These are phyloP conservation scores for Puccinia polysora DNA, from an alignment of 1,284 basidiomycete genomes.

Conservation along the genomic window DNA sequence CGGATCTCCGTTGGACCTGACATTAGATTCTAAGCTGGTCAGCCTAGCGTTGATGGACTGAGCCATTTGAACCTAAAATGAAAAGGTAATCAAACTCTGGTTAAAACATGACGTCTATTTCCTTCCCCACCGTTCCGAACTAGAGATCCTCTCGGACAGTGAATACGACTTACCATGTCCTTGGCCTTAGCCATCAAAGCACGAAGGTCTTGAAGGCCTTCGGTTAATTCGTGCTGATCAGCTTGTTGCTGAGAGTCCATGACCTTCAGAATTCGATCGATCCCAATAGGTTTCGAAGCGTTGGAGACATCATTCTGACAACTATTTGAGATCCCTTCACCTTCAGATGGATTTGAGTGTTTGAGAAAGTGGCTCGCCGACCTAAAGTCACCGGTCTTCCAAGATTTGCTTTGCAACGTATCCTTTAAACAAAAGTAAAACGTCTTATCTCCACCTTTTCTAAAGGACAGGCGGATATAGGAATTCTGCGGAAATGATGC, in stretches of 20 bases:
- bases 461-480: conserved; percentile 66
- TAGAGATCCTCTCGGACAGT: too few relatives aligned
- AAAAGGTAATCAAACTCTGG: too few relatives aligned
- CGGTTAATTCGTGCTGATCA: conserved; percentile 47
- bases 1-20: conserved; percentile 56
- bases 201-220: conserved; percentile 81
- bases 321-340: conserved; percentile 16
- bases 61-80: conserved; percentile 65
- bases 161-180: conserved; percentile 80
- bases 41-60: conserved; percentile 80
- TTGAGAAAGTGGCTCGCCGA: background rate
- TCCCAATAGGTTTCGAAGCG: conserved; percentile 23
- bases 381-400: conserved; percentile 55
- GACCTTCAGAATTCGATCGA: conserved; percentile 31
- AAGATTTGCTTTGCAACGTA: conserved; percentile 70
- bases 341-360: background rate
- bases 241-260: conserved; percentile 12
- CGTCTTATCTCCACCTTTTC: conserved; percentile 78
- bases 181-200: conserved; percentile 84
- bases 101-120: too few relatives aligned
- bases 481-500: conserved; percentile 57
- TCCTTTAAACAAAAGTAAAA: conserved; percentile 77
- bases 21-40: conserved; percentile 59
- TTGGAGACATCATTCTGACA: conserved; percentile 17
- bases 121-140: too few relatives aligned